Base-by-base conservation (phyloP, 768 basidiomycete genomes). In the Suillus fuscotomentosus region DNA sequence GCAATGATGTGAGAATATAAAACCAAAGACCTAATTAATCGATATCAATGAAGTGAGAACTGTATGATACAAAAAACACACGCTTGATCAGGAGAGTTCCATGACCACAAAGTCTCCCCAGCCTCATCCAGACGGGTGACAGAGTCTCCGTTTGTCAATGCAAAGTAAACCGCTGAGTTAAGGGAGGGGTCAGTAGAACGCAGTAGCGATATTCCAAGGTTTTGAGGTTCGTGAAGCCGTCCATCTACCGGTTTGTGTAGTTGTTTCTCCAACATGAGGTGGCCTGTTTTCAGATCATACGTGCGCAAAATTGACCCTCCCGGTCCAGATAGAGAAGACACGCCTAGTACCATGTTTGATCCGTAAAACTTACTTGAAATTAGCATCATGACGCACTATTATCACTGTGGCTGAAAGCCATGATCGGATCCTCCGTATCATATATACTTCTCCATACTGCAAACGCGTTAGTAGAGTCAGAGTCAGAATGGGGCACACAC, bases 371-470 rank as follows among this genome's bases (percentile, higher is more conserved):
- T 38, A 57, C n/a, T 27, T 24, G 15, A 41, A 57, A 66, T 31
- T 57, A 47, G 60, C 34, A 38, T 50, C 22, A 9, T 55, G 39
- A 79, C 87, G 59, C 67, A 94, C 92, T 75, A 65, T 87, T 77
- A 22, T 80, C 80, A 63, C 86, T 77, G 45, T 79, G 81, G 70
- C 86, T 84, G 72, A 89, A 94, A 20, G 81, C 84, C 27, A 86
- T 73, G 63, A 96, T 84, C 47, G 80, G 78, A 69, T 97, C 95
- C 36, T 83, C 81, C 3, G 82, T 70, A n/a, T 90, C 88, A 68
- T 88, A 89, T 62, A 90, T 75, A 75, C 91, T 84, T 75, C 95
- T 83, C 95, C 95, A 97, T 22, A 81, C 93, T 94, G 59, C 31
- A 34, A 47, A 65, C 60, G 62, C 60, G 39, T 41, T 17, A 34